Conservation (phyloP, 371 early-diverging fungal species). For the Massospora cicadina region DNA sequence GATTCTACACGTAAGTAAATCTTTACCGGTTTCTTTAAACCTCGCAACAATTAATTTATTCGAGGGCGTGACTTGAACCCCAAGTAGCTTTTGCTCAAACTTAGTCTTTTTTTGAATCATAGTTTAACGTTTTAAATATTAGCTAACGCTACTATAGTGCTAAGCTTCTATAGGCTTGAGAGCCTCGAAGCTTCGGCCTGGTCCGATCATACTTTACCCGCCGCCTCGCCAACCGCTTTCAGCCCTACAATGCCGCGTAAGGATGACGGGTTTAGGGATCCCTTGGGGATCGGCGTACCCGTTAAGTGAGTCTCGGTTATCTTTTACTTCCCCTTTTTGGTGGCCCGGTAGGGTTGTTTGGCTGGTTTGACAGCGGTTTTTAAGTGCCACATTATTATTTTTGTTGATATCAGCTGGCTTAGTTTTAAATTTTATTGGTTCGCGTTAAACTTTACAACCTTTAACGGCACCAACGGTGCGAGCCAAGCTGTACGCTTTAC, state of each 20-base stretch:
- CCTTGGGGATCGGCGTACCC: conserved; percentile 3
- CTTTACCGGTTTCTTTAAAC: background rate
- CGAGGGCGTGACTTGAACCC: background rate
- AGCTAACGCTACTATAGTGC: background rate
- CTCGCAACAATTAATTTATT: background rate
- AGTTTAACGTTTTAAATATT: background rate
- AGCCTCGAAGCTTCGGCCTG: background rate
- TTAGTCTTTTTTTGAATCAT: background rate
- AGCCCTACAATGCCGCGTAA: background rate
- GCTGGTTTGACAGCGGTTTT: background rate
- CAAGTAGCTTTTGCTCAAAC: background rate
- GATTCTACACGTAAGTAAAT: background rate
- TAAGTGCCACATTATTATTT: background rate
- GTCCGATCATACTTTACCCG: background rate
- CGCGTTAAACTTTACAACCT: no score
- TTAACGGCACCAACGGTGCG: no score
- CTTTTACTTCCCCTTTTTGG: background rate
- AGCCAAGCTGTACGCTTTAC: no score
- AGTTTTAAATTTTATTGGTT: conserved; percentile 1
- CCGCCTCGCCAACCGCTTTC: background rate
- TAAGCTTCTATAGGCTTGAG: conserved; percentile 7
- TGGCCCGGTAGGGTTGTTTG: background rate
- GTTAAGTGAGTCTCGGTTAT: background rate
- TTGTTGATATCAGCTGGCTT: background rate
- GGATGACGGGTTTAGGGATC: background rate